Conservation (phyloP, 768 basidiomycete species). For the Macrolepiota dolichaula region DNA sequence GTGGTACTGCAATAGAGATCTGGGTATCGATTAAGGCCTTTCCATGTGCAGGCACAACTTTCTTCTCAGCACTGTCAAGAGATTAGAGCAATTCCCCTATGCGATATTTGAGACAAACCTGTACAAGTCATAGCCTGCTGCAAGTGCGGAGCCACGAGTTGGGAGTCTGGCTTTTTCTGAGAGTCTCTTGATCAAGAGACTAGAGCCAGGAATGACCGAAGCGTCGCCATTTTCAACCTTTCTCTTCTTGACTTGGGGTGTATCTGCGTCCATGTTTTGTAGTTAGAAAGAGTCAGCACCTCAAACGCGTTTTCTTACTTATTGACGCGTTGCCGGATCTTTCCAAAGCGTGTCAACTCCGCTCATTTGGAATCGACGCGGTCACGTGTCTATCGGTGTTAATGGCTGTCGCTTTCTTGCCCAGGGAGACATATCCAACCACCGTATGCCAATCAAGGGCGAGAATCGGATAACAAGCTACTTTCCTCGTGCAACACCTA, state of each 20-base stretch:
- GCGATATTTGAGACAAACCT: slow-evolving; percentile 46
- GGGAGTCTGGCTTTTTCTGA: slow-evolving; percentile 82
- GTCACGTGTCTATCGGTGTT: slow-evolving; percentile 12
- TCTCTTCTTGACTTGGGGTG: slow-evolving; percentile 52
- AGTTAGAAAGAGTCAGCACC: slow-evolving; percentile 3
- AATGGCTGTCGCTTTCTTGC: neutral
- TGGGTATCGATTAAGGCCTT: slow-evolving; percentile 92
- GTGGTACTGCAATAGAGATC: slow-evolving; percentile 89
- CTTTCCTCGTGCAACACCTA: slow-evolving; percentile 12
- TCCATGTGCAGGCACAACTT: slow-evolving; percentile 81
- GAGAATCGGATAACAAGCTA: slow-evolving; percentile 20
- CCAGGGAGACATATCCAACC: neutral
- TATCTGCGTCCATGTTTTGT: slow-evolving; percentile 20
- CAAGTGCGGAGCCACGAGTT: slow-evolving; percentile 78
- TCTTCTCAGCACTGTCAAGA: slow-evolving; percentile 70
- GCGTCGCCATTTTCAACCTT: slow-evolving; percentile 42
- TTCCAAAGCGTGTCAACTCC: slow-evolving; percentile 33
- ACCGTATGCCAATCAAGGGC: slow-evolving; percentile 17
- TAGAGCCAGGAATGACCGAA: slow-evolving; percentile 35
- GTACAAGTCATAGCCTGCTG: slow-evolving; percentile 96
- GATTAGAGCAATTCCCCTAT: slow-evolving; percentile 2
- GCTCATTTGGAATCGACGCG: slow-evolving; percentile 17
- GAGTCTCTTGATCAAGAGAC: slow-evolving; percentile 80
- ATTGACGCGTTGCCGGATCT: slow-evolving; percentile 34
- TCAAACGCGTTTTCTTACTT: slow-evolving; percentile 12